Evolutionary conservation across 1,139 yeast species (phyloP), one percentile per base, ranked within the genome.

Genomic region (Sugiyamaella japonica): DNA sequence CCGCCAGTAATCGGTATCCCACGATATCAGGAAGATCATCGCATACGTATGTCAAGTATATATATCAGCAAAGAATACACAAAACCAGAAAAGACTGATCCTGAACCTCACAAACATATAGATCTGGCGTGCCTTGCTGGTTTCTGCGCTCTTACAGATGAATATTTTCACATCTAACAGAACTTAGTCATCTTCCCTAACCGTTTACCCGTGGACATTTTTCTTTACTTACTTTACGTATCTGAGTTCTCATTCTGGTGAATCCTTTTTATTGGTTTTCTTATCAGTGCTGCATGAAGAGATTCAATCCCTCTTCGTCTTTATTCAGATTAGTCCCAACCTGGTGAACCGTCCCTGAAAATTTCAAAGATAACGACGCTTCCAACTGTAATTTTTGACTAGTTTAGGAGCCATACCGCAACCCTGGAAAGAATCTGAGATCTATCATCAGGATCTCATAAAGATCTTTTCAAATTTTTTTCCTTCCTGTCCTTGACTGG

Each of bases 391-490:
- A 42, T 16, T 8, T 17, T 32, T 17, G 5, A 39, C 6, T 20
- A 2, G 31, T 44, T 15, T 44, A 9, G 48, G 13, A 9, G 8
- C 6, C 29, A 8, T 6, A 20, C 42, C 49, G 36, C 34, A 45
- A 45, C 49, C 49, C 49, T 17, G 49, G 36, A 13, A 45, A 36
- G 42, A 36, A 44, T 45, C 37, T 32, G 12, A n/a, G n/a, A n/a
- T n/a, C n/a, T n/a, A n/a, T n/a, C n/a, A n/a, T n/a, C n/a, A n/a
- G n/a, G 48, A 44, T 44, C 49, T 36, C n/a, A 17, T 32, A 12
- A 13, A 32, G 39, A 45, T 45, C 40, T 17, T 23, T 39, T 3
- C 6, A 20, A 20, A 20, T 31, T 16, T 25, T n/a, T 10, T 34
- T 10, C 12, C 13, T 25, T n/a, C 10, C 23, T 10, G 12, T 39